These are phyloP conservation scores for Pestalotiopsis sp. DNA, from an alignment of 2,329 filamentous ascomycete genomes.

Conservation along the genomic window DNA sequence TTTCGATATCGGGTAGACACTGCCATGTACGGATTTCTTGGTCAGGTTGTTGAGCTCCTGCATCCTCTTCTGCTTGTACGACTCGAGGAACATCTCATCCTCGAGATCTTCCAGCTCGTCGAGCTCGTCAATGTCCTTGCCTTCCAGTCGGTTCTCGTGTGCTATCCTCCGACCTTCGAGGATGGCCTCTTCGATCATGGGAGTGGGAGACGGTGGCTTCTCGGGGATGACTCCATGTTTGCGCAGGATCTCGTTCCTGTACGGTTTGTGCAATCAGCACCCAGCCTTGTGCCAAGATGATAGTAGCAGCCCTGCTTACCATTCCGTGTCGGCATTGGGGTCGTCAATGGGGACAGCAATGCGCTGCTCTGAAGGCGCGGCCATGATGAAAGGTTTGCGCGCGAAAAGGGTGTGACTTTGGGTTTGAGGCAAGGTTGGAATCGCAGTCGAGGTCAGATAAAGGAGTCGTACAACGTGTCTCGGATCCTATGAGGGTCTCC, in stretches of 20 bases:
- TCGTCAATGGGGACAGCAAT: constrained; percentile 87
- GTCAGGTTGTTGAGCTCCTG: constrained; percentile 77
- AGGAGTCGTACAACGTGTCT: background rate
- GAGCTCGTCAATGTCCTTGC: constrained; percentile 92
- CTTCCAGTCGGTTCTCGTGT: constrained; percentile 89
- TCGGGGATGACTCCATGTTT: constrained; percentile 98
- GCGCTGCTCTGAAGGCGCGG: constrained; percentile 63
- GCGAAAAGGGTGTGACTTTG: background rate
- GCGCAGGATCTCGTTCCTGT: constrained; percentile 96
- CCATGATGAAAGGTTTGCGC: constrained; percentile 45
- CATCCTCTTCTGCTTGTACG: constrained; percentile 86
- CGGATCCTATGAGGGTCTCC: background rate
- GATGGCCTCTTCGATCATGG: constrained; percentile 94
- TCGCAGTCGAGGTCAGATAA: background rate
- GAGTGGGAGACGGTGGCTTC: constrained; percentile 92
- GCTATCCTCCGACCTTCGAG: constrained; percentile 80
- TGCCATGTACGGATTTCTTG: constrained; percentile 80
- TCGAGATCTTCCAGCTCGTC: constrained; percentile 94
- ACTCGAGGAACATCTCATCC: constrained; percentile 87
- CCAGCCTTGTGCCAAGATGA: background rate
- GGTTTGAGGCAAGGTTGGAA: background rate
- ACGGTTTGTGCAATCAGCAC: constrained; percentile 3
- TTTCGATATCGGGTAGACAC: constrained; percentile 92
- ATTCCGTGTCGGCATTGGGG: constrained; percentile 97
- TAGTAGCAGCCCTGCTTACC: constrained; percentile 53